These are phyloP conservation scores for Penicillium malachiteum DNA, from an alignment of 495 filamentous ascomycete genomes.

Conservation along the genomic window DNA sequence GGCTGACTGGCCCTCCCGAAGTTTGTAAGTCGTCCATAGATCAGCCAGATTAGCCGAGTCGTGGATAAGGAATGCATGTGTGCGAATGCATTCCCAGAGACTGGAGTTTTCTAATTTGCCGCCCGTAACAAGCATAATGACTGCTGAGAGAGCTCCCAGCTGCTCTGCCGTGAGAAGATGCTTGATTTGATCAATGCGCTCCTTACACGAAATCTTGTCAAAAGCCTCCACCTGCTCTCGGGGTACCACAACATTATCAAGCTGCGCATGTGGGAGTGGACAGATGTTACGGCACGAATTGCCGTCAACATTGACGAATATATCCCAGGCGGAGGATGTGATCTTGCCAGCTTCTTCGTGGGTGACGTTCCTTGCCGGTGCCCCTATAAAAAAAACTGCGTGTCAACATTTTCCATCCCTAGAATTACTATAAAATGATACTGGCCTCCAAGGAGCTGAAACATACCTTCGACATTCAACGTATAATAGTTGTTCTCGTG, in stretches of 20 bases:
- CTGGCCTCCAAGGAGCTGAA: too few species aligned
- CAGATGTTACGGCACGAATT: conserved; percentile 13
- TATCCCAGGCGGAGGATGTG: conserved; percentile 6
- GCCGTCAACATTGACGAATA: conserved; percentile 19
- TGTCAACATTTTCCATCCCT: too few species aligned
- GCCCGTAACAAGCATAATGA: conserved; percentile 13
- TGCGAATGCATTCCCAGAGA: conserved; percentile 20
- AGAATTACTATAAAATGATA: too few species aligned
- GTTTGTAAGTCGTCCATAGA: conserved; percentile 15
- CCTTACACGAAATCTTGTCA: conserved; percentile 20
- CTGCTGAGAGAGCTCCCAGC: conserved; percentile 5
- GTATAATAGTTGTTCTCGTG: conserved; percentile 15
- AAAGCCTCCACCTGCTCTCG: conserved; percentile 10
- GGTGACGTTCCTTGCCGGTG: conserved; percentile 2
- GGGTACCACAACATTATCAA: conserved; percentile 14
- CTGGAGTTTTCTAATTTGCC: conserved; percentile 20
- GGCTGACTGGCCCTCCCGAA: conserved; percentile 17
- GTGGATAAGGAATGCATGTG: conserved; percentile 13
- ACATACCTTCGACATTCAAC: conserved; percentile 9
- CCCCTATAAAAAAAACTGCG: background rate
- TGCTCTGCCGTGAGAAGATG: conserved; percentile 20
- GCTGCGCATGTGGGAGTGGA: conserved; percentile 16
- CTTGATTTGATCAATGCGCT: conserved; percentile 24
- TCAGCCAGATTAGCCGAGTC: conserved; percentile 8
- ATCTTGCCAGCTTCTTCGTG: conserved; percentile 19